Evolutionary conservation across 2,329 filamentous ascomycete genomes (phyloP), one percentile per base, ranked within the genome.

Genomic region (Epichloe brachyelytri): DNA sequence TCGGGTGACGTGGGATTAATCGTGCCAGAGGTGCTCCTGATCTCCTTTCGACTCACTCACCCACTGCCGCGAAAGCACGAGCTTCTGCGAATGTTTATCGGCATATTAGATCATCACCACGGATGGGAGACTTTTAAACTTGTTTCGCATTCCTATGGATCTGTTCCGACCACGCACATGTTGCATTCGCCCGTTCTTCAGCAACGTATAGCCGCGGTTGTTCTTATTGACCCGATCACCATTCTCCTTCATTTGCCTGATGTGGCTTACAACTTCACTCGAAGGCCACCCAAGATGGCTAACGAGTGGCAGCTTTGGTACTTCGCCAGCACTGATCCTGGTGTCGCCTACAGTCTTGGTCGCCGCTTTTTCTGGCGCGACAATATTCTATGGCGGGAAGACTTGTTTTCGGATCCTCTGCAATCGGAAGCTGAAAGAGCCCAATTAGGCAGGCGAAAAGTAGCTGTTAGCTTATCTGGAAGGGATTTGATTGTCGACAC

Each of bases 251-350:
- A 88, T 61, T 71, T 84, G 37, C 83, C 83, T 1, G 74, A 84
- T 54, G 80, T 87, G 34, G 81, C 83, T 11, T 86, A 80, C 70
- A 88, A 87, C 65, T 87, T 88, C 61, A 82, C 77, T 11, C 68
- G 74, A 54, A 67, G 77, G 30, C 61, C 55, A 49, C 78, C 78
- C 3, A 66, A 56, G 60, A 66, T 51, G 51, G 82, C 84, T n/a
- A 85, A 84, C 55, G 82, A 88, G 63, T 82, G 78, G 69, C 77
- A 83, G 61, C 68, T 88, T 14, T 83, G 79, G 72, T 88, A 84
- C 58, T 86, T 86, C 61, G 84, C 80, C 5, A 79, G 75, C 43
- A 82, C 75, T 50, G 84, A 88, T 57, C 78, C 80, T 30, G 80
- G 80, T 2, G 79, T 85, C 2, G 77, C 83, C 10, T 75, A 83